Evolutionary conservation across 2,329 filamentous ascomycete genomes (phyloP), one percentile per base, ranked within the genome.

Genomic region (Tympanopsis confertula): DNA sequence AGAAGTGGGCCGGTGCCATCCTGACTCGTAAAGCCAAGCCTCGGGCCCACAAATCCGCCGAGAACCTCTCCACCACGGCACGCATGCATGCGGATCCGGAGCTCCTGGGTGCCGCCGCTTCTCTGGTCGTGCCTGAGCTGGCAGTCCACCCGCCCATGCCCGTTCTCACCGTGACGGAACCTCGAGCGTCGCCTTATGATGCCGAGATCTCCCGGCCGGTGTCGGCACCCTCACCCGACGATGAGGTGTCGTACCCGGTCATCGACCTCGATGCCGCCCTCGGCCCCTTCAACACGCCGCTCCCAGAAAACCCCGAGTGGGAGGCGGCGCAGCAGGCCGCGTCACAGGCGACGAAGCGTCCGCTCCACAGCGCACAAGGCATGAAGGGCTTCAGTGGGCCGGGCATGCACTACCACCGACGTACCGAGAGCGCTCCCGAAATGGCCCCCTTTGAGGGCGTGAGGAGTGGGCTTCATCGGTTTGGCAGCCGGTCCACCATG

Each of bases 201-300:
- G 30, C 10, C 30, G 13, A 37, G 39, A 41, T 28, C 5, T 43
- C 33, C 36, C 35, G 35, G 10, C 15, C 65, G 0, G 61, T 62
- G 29, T 58, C 62, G 10, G 51, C 58, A 3, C 49, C 54, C 3
- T 45, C 47, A 30, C 57, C 56, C 2, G 68, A 75, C 5, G 74
- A 79, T 35, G 85, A 93, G 41, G 56, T 73, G 3, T 71, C 80
- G 38, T 85, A 78, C 50, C 80, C 84, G 5, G 82, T 95, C 56
- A 93, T 98, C 44, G 91, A 98, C 56, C 65, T 98, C 30, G 91
- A 98, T 60, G 89, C 88, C 14, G 91, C 89, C 19, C 69, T 96
- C 2, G 88, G 87, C 2, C 87, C 89, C 0, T 94, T 94, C 58
- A 91, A 93, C 50, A 94, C 87, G 0, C 83, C 84, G 19, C 63